Conservation (phyloP, 495 filamentous ascomycete genomes). For the Penicillium lividum region DNA sequence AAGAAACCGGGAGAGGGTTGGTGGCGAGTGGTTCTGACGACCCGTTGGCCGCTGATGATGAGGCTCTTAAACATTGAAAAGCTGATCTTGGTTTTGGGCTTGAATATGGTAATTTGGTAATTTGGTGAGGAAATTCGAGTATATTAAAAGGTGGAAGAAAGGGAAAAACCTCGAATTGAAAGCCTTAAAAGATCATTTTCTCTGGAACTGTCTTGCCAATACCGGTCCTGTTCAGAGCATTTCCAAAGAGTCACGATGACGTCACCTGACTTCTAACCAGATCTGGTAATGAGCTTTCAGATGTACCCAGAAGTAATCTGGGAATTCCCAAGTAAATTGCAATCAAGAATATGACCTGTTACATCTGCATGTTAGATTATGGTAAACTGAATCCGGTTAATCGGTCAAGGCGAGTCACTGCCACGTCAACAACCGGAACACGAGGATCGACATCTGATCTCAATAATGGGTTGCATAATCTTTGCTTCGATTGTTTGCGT, state of each 20-base stretch:
- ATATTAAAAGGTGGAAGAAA: background rate
- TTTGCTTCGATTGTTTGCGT: constrained; percentile 7
- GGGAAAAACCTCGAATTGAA: background rate
- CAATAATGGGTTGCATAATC: constrained; percentile 13
- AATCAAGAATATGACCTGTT: constrained; percentile 3
- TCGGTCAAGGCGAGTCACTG: constrained; percentile 11
- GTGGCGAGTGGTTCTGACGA: constrained; percentile 9
- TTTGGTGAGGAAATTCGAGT: background rate
- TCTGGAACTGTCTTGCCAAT: constrained; percentile 1
- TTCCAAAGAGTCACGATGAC: constrained; percentile 35
- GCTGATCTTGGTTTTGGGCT: background rate
- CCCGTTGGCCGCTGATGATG: constrained; percentile 26
- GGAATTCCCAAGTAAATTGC: background rate
- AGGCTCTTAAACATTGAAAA: constrained; percentile 31
- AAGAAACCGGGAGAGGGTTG: background rate
- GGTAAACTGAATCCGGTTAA: background rate
- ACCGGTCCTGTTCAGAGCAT: constrained; percentile 16
- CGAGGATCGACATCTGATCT: constrained; percentile 7
- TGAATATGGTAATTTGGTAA: background rate
- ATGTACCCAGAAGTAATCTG: background rate
- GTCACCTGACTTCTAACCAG: constrained; percentile 30
- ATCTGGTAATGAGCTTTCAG: constrained; percentile 22
- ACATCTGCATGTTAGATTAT: background rate
- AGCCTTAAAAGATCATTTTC: background rate
- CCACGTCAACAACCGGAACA: constrained; percentile 32